Percentiles rank a stretch among this genome's conserved stretches.
Conservation (phyloP, 2,329 filamentous ascomycete species). For the Pseudopithomyces maydicus region DNA sequence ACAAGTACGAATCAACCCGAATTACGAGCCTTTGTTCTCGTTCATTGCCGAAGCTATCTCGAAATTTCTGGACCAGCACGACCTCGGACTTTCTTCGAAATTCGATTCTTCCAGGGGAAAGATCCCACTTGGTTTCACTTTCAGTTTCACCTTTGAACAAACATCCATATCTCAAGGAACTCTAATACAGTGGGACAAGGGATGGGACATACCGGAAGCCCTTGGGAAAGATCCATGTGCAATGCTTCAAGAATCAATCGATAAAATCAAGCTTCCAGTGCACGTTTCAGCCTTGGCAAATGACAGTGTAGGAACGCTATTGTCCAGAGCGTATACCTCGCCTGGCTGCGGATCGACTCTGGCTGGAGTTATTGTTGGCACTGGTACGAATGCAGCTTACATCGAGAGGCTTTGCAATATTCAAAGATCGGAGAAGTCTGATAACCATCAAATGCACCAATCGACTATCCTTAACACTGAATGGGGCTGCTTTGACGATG, state of each 20-base stretch:
- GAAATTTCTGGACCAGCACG: neutral
- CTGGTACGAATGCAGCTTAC: conserved; percentile 96
- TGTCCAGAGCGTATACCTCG: conserved; percentile 95
- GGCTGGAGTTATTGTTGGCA: conserved; percentile 94
- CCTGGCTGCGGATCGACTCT: conserved; percentile 84
- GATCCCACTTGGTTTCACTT: neutral
- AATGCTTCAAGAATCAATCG: conserved; percentile 1
- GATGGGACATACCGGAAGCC: conserved; percentile 1
- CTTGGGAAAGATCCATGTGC: conserved; percentile 1
- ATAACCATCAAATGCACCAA: conserved; percentile 60
- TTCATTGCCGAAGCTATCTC: neutral
- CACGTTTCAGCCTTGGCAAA: conserved; percentile 69
- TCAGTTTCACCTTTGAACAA: conserved; percentile 4
- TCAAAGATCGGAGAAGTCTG: conserved; percentile 67
- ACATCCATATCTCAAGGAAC: neutral
- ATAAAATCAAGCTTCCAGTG: neutral
- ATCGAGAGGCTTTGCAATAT: conserved; percentile 88
- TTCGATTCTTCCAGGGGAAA: neutral
- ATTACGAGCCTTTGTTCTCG: conserved; percentile 60
- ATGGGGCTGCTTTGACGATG: conserved; percentile 98
- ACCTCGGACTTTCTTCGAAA: neutral
- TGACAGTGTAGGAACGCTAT: conserved; percentile 95
- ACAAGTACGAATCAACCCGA: conserved; percentile 87
- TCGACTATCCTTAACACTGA: conserved; percentile 93
- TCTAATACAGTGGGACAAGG: conserved; percentile 3